Evolutionary conservation across 495 filamentous ascomycete species (phyloP).

Genomic region (Penicillium robsamsonii): DNA sequence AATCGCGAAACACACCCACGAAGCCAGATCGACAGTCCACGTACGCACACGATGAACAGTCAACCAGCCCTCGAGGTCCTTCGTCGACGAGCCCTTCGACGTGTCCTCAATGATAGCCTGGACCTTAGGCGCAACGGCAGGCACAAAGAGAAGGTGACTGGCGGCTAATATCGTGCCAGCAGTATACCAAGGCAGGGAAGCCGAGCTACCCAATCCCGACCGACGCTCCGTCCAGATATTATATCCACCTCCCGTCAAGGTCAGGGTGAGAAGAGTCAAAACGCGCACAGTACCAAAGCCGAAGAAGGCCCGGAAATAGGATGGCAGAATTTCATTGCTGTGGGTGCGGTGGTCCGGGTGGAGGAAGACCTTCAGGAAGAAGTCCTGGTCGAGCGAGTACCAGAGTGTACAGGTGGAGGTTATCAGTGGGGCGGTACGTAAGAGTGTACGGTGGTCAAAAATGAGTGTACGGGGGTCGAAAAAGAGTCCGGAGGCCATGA

Average conservation of each 20-base stretch:
- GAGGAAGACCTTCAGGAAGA: slow-evolving; percentile 1
- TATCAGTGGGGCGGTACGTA: background rate
- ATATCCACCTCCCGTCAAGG: slow-evolving; percentile 1
- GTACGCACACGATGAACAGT: background rate
- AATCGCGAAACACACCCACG: background rate
- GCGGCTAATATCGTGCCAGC: background rate
- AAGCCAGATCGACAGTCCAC: background rate
- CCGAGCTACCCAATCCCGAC: background rate
- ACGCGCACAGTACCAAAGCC: background rate
- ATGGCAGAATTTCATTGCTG: slow-evolving; percentile 4
- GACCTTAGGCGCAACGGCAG: background rate
- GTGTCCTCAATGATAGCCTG: background rate
- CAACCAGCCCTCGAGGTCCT: slow-evolving; percentile 1
- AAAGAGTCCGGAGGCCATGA: slow-evolving; percentile 1
- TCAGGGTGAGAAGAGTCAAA: background rate
- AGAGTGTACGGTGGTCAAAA: background rate
- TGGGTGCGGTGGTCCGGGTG: background rate
- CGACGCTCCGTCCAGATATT: background rate
- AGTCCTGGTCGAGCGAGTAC: slow-evolving; percentile 3
- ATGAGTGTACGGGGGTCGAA: background rate
- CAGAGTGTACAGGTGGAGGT: background rate
- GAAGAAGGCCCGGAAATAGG: background rate
- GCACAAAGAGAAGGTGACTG: slow-evolving; percentile 2
- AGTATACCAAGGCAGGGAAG: background rate
- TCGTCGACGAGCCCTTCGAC: background rate